Percentiles rank a stretch among this genome's conserved stretches.
Evolutionary conservation across 768 basidiomycete species (phyloP).

Genomic region (Pilatotrama ljubarskyi): DNA sequence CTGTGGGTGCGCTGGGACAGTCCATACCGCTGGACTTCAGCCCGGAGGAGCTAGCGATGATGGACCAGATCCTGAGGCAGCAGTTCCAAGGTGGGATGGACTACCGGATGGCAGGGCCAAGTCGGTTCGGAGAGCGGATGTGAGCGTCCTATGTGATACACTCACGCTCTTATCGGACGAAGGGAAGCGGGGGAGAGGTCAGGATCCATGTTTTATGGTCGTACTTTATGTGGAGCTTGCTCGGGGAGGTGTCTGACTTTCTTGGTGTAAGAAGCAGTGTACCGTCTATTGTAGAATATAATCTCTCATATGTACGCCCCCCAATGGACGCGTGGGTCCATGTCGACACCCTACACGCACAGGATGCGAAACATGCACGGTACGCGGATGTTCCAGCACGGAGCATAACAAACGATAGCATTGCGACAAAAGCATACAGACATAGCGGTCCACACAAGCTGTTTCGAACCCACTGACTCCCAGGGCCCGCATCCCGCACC

Average conservation of each 20-base stretch:
- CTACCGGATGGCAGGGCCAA: conserved; percentile 10
- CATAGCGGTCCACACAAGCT: background rate
- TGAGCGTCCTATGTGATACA: background rate
- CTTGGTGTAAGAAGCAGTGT: conserved; percentile 8
- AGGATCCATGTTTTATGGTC: background rate
- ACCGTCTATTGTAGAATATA: conserved; percentile 13
- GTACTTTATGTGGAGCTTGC: background rate
- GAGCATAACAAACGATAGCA: conserved; percentile 11
- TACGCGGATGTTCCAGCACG: too few species aligned
- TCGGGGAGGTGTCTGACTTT: background rate
- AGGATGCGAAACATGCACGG: too few species aligned
- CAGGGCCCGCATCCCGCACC: too few species aligned
- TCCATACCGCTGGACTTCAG: conserved; percentile 27
- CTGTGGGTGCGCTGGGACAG: conserved; percentile 8
- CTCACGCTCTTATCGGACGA: background rate
- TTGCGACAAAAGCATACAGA: conserved; percentile 8
- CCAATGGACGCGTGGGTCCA: too few species aligned
- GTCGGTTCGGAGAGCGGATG: conserved; percentile 1
- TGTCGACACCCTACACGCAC: too few species aligned
- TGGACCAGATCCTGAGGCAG: conserved; percentile 31
- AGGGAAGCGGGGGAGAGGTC: background rate
- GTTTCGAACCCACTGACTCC: background rate
- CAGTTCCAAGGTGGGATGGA: conserved; percentile 17
- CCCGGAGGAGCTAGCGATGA: conserved; percentile 29
- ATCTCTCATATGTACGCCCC: background rate